Percentiles rank a stretch among this genome's conserved stretches.
Evolutionary conservation across 257 asterid genomes (phyloP).

Genomic region (Gynochthodes officinalis): DNA sequence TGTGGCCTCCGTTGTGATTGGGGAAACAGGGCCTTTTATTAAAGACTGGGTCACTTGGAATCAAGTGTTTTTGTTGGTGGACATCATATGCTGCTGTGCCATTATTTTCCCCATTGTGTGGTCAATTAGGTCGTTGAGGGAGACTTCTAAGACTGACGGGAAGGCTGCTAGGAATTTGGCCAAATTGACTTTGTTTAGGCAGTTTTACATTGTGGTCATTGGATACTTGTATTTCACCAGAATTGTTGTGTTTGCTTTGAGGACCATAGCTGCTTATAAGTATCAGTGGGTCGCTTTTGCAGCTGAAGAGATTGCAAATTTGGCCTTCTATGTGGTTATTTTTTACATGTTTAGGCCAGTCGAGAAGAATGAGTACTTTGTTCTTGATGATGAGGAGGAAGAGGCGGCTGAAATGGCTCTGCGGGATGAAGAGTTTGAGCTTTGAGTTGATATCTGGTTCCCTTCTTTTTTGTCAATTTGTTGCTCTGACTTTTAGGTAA

Average conservation of each 20-base stretch:
- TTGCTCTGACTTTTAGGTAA: conserved; percentile 27
- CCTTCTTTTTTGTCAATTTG: conserved; percentile 31
- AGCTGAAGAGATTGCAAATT: conserved; percentile 87
- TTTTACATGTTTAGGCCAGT: conserved; percentile 98
- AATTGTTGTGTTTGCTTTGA: conserved; percentile 89
- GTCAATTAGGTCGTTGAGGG: conserved; percentile 95
- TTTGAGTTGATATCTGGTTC: conserved; percentile 42
- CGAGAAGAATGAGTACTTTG: conserved; percentile 85
- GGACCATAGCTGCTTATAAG: conserved; percentile 85
- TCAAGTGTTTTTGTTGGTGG: conserved; percentile 85
- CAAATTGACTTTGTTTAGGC: conserved; percentile 88
- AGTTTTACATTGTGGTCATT: conserved; percentile 87
- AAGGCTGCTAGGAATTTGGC: conserved; percentile 96
- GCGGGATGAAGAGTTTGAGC: conserved; percentile 86
- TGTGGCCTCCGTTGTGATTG: conserved; percentile 82
- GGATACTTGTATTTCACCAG: conserved; percentile 94
- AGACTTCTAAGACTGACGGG: conserved; percentile 94
- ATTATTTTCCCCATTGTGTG: conserved; percentile 94
- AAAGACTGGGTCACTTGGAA: conserved; percentile 97
- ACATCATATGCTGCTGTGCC: conserved; percentile 86
- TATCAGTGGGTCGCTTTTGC: conserved; percentile 95
- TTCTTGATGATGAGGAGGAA: conserved; percentile 85
- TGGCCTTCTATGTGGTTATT: conserved; percentile 72
- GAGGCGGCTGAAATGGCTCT: conserved; percentile 92
- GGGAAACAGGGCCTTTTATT: conserved; percentile 95